These are phyloP conservation scores for Fusarium nanum DNA, from an alignment of 2,329 filamentous ascomycete species.

Conservation along the genomic window DNA sequence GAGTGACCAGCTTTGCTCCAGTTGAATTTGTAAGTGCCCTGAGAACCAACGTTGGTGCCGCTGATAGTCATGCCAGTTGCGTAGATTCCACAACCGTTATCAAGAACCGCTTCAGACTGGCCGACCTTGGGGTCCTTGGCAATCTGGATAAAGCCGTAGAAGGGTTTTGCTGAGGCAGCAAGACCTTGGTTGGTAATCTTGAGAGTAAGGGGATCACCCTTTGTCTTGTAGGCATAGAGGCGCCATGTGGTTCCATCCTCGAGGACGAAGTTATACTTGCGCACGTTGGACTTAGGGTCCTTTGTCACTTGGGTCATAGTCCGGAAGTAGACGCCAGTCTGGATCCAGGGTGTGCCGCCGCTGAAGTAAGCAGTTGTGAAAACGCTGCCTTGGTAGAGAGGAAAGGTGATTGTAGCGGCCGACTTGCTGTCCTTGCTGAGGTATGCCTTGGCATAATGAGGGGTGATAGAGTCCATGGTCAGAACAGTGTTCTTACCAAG, in stretches of 20 bases:
- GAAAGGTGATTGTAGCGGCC: constrained; percentile 76
- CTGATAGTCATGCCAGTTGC: constrained; percentile 72
- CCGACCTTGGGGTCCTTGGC: constrained; percentile 75
- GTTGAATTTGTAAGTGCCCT: constrained; percentile 77
- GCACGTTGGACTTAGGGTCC: constrained; percentile 71
- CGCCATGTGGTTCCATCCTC: constrained; percentile 82
- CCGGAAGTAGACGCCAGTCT: constrained; percentile 79
- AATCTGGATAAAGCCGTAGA: constrained; percentile 84
- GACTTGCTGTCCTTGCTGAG: constrained; percentile 67
- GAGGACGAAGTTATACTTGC: constrained; percentile 80
- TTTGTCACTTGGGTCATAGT: constrained; percentile 68
- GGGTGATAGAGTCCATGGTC: constrained; percentile 65
- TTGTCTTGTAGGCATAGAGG: constrained; percentile 76
- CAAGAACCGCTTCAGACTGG: constrained; percentile 74
- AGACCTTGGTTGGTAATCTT: constrained; percentile 73
- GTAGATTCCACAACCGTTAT: constrained; percentile 81
- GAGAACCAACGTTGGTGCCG: constrained; percentile 68
- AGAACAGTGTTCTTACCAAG: constrained; percentile 70
- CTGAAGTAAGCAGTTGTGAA: constrained; percentile 84
- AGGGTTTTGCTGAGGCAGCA: constrained; percentile 73
- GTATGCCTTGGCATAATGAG: constrained; percentile 74
- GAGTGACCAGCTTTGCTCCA: constrained; percentile 78
- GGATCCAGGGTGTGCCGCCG: constrained; percentile 76
- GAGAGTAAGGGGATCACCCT: constrained; percentile 73
- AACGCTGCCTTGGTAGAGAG: constrained; percentile 88